Conservation (phyloP, 2,329 filamentous ascomycete species). For the Teratosphaeria nubilosa region DNA sequence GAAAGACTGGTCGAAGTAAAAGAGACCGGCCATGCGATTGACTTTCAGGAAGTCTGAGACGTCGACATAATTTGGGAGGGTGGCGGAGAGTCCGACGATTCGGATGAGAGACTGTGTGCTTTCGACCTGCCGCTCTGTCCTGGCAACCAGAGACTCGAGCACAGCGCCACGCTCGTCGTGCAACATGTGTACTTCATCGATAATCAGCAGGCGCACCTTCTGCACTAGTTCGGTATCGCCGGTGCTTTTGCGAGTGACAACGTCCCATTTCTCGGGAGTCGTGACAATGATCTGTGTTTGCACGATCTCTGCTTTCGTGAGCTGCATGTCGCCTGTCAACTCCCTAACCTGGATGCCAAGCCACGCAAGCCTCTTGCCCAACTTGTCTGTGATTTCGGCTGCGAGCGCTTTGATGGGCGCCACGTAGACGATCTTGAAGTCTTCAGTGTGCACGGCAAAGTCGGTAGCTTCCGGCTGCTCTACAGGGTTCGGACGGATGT, state of each 20-base stretch:
- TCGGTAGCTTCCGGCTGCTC: slow-evolving; percentile 64
- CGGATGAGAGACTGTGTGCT: slow-evolving; percentile 96
- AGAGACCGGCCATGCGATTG: slow-evolving; percentile 82
- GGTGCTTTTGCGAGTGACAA: slow-evolving; percentile 91
- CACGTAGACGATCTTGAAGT: slow-evolving; percentile 98
- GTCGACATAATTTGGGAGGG: slow-evolving; percentile 90
- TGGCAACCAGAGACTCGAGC: slow-evolving; percentile 86
- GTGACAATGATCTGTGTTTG: slow-evolving; percentile 97
- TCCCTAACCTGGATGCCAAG: slow-evolving; percentile 85
- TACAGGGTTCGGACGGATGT: slow-evolving; percentile 67
- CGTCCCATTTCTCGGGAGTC: slow-evolving; percentile 98
- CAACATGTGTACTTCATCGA: slow-evolving; percentile 98
- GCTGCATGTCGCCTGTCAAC: slow-evolving; percentile 95
- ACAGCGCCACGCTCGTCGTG: slow-evolving; percentile 96
- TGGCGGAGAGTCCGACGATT: slow-evolving; percentile 90
- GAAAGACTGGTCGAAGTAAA: slow-evolving; percentile 96
- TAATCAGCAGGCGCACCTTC: slow-evolving; percentile 90
- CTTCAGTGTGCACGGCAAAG: slow-evolving; percentile 71
- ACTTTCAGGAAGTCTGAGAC: slow-evolving; percentile 96
- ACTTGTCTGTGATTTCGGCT: slow-evolving; percentile 89
- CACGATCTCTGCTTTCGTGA: slow-evolving; percentile 92
- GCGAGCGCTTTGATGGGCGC: slow-evolving; percentile 98
- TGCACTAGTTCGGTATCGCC: slow-evolving; percentile 96
- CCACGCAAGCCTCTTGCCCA: slow-evolving; percentile 87
- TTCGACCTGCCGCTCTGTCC: slow-evolving; percentile 92